Base-by-base conservation (phyloP, 2,329 filamentous ascomycete genomes). In the Diaporthe sp. region DNA sequence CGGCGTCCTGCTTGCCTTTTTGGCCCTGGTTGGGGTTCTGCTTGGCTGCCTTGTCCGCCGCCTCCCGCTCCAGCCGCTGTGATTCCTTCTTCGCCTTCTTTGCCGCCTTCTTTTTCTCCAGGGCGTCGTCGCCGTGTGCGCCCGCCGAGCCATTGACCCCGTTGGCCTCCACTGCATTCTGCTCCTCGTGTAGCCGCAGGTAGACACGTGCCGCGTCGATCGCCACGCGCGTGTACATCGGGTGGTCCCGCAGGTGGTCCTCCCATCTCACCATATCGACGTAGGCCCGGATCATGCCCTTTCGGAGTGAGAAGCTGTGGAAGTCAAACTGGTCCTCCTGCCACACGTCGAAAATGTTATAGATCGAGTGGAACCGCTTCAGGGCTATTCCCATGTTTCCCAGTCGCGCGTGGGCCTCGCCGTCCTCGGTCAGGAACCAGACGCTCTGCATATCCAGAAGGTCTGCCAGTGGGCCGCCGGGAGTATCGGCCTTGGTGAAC, bases 321-420 rank as follows among this genome's bases (percentile, higher is more conserved):
- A 99, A 99, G 83, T 99, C 97, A 81, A 98, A 98, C 82, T 99
- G 97, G 80, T 99, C 97, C 83, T 99, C 97, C 82, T 98, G 94
- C 97, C 97, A 99, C 28, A 95, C 92, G 79, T 98, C 96, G 81
- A 99, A 99, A 79, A 99, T 97, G 85, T 94, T 95, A 83, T 93
- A 93, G 75, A 99, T 91, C 31, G 94, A 89, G 78, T 96, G 94
- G 85, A 98, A 96, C 68, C 97, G 92, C 88, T 99, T 99, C 72
- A 99, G 88, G 0, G 97, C 96, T 76, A 98, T 89, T 5, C 94
- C 95, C 63, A 94, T 87, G 80, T 98, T 95, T 78, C 93, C 92
- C 83, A 95, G 94, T 70, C 97, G 93, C 75, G 94, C 88, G 83
- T 96, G 95, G 4, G 96, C 92, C 85, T 98, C 94, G 73, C 95